A percentile compares a stretch with the other conserved stretches of the same genome.
Conservation (phyloP, 352 stramenopile genomes). For the Phytopythium boreale region DNA sequence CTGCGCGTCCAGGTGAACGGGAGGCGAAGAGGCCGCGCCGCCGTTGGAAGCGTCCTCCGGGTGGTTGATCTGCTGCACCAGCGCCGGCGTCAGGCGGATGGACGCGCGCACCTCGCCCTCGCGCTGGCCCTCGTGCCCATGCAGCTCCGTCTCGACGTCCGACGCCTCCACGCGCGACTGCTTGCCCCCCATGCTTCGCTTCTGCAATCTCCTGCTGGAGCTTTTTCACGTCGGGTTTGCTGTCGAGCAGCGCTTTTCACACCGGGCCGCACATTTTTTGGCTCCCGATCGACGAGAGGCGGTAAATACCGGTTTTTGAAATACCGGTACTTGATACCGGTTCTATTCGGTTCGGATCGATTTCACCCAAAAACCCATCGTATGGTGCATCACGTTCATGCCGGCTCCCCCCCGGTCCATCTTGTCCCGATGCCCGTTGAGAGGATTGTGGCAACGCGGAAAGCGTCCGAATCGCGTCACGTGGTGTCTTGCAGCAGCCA, state of each 20-base stretch:
- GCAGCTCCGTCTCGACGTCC: conserved; percentile 53
- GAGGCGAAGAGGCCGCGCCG: conserved; percentile 9
- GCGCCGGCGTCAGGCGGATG: conserved; percentile 65
- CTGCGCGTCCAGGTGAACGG: conserved; percentile 31
- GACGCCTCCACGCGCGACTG: conserved; percentile 72
- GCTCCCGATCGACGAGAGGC: neutral
- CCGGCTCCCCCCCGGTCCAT: too few relatives aligned
- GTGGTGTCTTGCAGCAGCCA: too few relatives aligned
- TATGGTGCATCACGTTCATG: too few relatives aligned
- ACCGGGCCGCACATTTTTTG: conserved; percentile 4
- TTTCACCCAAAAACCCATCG: too few relatives aligned
- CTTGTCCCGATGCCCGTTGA: too few relatives aligned
- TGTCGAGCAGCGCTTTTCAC: neutral
- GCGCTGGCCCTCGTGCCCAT: conserved; percentile 30
- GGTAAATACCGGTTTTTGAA: neutral
- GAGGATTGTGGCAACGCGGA: too few relatives aligned
- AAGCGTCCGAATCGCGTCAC: too few relatives aligned
- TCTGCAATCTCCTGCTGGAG: conserved; percentile 10
- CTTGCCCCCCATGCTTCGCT: conserved; percentile 61
- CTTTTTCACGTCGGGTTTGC: conserved; percentile 33
- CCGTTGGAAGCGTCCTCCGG: conserved; percentile 14
- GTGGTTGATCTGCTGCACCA: conserved; percentile 71
- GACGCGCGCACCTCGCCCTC: conserved; percentile 47
- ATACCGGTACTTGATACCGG: neutral
- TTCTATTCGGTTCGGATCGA: neutral